Base-by-base conservation (phyloP, 495 filamentous ascomycete species). In the Corynascus novoguineensis region DNA sequence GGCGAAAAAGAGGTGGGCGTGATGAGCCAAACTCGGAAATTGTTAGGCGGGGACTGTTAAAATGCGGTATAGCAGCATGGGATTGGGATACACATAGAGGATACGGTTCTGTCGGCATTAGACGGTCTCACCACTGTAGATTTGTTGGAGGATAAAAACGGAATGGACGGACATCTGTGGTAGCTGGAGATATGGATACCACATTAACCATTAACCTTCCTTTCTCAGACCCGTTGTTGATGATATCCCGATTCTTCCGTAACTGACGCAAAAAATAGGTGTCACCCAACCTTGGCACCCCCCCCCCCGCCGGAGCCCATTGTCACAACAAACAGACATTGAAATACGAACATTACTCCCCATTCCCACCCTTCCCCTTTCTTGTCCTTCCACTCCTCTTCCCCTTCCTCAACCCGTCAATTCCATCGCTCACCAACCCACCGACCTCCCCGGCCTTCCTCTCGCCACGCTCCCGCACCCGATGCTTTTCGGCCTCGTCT, bases 401-500 rank as follows among this genome's bases (percentile, higher is more conserved):
- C 38, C 54, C 24, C 56, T 22, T 17, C 25, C 40, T 37, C 40
- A 21, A 46, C 38, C 44, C 46, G 25, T 35, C 17, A 5, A 32
- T 32, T 37, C 47, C 41, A 31, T 47, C 32, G 31, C 70, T 71
- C 11, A 78, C 56, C 29, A 65, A 60, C 24, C 57, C 62, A 27
- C 67, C 65, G 3, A 69, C 73, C 45, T 71, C 71, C 50, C 70
- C 60, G 32, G 62, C 64, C 12, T 42, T 68, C 71, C 34, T 75
- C 69, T 10, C 73, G 67, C 54, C 76, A 65, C 53, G 79, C 75
- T 62, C 75, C 72, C 34, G n/a, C n/a, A 84, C 64, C 34, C 78
- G 64, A 63, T 83, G 81, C 68, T 84, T 82, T 46, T 79, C 77
- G 12, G 78, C 81, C 70, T 87, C 83, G 2, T 34, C 73, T 28